A percentile compares a stretch with the other conserved stretches of the same genome.
Conservation (phyloP, 2,329 filamentous ascomycete genomes). For the Thielaviopsis punctulata region DNA sequence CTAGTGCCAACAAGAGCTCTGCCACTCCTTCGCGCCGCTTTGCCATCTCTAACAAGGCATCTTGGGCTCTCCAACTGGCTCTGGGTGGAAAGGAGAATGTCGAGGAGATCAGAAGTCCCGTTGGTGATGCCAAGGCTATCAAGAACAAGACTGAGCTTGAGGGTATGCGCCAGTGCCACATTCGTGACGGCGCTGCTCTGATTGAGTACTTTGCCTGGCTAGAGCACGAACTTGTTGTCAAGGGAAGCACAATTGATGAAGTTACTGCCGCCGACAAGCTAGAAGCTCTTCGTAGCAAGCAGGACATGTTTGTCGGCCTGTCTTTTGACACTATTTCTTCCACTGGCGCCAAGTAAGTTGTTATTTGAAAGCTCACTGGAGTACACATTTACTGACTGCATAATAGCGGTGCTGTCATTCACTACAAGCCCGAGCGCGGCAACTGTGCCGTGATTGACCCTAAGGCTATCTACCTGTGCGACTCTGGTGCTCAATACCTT, state of each 20-base stretch:
- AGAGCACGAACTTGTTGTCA: constrained; percentile 65
- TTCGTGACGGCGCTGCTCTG: constrained; percentile 80
- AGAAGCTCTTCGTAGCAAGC: constrained; percentile 51
- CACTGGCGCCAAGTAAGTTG: constrained; percentile 54
- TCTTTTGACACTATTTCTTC: constrained; percentile 95
- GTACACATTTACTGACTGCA: constrained; percentile 1
- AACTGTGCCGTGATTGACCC: constrained; percentile 73
- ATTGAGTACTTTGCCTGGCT: constrained; percentile 94
- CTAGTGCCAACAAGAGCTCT: constrained; percentile 20
- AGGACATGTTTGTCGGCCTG: constrained; percentile 66
- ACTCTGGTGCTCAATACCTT: constrained; percentile 89
- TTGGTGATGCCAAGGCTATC: constrained; percentile 80
- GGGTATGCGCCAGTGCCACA: constrained; percentile 86
- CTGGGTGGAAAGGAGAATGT: constrained; percentile 74
- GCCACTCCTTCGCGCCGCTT: constrained; percentile 41
- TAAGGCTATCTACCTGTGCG: constrained; percentile 76
- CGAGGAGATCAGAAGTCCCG: constrained; percentile 71
- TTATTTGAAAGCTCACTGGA: constrained; percentile 5
- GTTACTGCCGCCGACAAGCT: constrained; percentile 85
- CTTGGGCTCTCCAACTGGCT: constrained; percentile 78
- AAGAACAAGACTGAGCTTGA: constrained; percentile 83
- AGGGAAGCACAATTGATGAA: constrained; percentile 64
- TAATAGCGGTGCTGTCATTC: constrained; percentile 83
- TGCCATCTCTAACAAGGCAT: constrained; percentile 72
- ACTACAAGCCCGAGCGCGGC: constrained; percentile 78